These are phyloP conservation scores for Pestalotiopsis sp. DNA, from an alignment of 2,329 filamentous ascomycete genomes.

Conservation along the genomic window DNA sequence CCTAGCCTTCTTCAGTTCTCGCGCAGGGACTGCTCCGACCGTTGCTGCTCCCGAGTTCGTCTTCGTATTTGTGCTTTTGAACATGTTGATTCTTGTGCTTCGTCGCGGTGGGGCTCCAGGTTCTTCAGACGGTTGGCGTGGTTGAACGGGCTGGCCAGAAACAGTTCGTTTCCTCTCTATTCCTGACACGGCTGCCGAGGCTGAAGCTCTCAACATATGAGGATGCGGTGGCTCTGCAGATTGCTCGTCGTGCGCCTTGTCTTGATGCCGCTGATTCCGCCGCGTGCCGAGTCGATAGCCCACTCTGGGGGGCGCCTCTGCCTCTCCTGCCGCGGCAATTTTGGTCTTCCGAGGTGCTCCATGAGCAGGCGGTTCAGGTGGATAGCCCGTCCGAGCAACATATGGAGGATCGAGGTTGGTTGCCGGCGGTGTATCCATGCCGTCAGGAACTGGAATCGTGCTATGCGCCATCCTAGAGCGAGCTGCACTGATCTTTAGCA, in stretches of 20 bases:
- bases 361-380: slow-evolving; percentile 48
- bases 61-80: slow-evolving; percentile 70
- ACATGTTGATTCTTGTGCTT: slow-evolving; percentile 71
- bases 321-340: slow-evolving; percentile 54
- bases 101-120: slow-evolving; percentile 66
- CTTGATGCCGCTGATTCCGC: slow-evolving; percentile 32
- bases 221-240: slow-evolving; percentile 42
- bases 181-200: slow-evolving; percentile 41
- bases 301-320: slow-evolving; percentile 67
- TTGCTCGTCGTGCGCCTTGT: slow-evolving; percentile 42
- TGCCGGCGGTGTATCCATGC: slow-evolving; percentile 65
- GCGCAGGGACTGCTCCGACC: slow-evolving; percentile 61
- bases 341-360: slow-evolving; percentile 57
- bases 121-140: slow-evolving; percentile 59
- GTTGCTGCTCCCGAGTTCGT: slow-evolving; percentile 60
- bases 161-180: slow-evolving; percentile 84
- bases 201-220: slow-evolving; percentile 40
- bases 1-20: slow-evolving; percentile 84
- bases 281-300: slow-evolving; percentile 57
- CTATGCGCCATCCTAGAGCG: slow-evolving; percentile 47
- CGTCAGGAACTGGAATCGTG: slow-evolving; percentile 50
- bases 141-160: slow-evolving; percentile 75
- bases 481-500: slow-evolving; percentile 57
- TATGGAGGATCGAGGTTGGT: slow-evolving; percentile 41
- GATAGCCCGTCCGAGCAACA: slow-evolving; percentile 31